Percentiles rank a stretch among this genome's conserved stretches.
Evolutionary conservation across 371 early-diverging fungal species (phyloP).

Genomic region (Actinomucor elegans): DNA sequence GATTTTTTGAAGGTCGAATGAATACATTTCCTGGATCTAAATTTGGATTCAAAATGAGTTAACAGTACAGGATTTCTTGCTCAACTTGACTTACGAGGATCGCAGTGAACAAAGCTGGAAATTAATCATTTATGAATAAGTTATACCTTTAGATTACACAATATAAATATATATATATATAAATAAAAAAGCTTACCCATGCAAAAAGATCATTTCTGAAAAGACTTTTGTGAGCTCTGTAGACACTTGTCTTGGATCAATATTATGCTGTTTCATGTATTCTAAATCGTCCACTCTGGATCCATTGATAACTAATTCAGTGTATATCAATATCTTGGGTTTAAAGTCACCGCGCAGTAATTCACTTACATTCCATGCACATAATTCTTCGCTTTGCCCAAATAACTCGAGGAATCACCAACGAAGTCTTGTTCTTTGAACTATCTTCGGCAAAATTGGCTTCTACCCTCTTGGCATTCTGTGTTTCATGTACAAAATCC

Average conservation of each 20-base stretch:
- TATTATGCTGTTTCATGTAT: slow-evolving; percentile 66
- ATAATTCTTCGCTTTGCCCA: slow-evolving; percentile 67
- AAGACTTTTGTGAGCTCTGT: slow-evolving; percentile 73
- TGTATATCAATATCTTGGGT: background rate
- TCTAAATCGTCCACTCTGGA: slow-evolving; percentile 72
- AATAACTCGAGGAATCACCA: slow-evolving; percentile 68
- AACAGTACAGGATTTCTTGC: background rate
- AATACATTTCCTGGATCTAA: slow-evolving; percentile 74
- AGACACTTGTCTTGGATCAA: slow-evolving; percentile 75
- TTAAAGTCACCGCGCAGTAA: too few species aligned
- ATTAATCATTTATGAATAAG: background rate
- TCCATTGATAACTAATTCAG: slow-evolving; percentile 63
- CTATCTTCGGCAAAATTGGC: slow-evolving; percentile 56
- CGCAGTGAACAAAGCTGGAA: slow-evolving; percentile 71
- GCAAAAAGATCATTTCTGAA: slow-evolving; percentile 90
- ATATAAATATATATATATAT: too few species aligned
- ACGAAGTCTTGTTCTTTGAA: slow-evolving; percentile 23
- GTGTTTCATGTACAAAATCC: slow-evolving; percentile 80
- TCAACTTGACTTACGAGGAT: slow-evolving; percentile 57
- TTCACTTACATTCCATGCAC: slow-evolving; percentile 74
- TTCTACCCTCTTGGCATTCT: slow-evolving; percentile 66
- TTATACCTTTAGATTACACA: background rate
- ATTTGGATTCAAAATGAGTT: too few species aligned
- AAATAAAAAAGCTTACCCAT: slow-evolving; percentile 65
- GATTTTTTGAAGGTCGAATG: slow-evolving; percentile 61